A percentile compares a stretch with the other conserved stretches of the same genome.
Conservation (phyloP, 441 rosid species). For the Populus trichocarpa region DNA sequence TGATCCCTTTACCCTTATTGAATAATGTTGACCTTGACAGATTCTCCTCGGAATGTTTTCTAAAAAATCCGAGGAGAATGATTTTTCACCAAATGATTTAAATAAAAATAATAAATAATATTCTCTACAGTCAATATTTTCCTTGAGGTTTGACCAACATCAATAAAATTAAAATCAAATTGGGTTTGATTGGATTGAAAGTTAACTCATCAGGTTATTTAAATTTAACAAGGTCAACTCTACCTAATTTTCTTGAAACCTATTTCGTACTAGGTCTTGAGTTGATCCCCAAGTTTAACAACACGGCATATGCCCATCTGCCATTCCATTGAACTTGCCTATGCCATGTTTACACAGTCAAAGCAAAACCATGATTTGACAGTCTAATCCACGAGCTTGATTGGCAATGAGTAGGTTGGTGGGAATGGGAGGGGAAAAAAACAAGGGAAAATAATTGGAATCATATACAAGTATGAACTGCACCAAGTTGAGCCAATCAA, state of each 20-base stretch:
- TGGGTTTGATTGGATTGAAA: no score
- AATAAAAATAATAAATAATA: neutral
- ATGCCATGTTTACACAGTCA: neutral
- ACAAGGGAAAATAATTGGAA: neutral
- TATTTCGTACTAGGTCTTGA: no score
- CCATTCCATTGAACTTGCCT: neutral
- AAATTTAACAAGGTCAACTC: no score
- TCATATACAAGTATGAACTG: neutral
- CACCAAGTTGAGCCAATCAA: neutral
- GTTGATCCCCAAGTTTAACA: no score
- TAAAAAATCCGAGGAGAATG: neutral
- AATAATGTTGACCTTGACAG: neutral
- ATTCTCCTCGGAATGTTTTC: neutral
- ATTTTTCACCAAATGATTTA: neutral
- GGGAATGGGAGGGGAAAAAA: no score
- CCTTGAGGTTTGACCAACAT: neutral
- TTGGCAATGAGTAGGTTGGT: no score
- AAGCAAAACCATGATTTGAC: neutral
- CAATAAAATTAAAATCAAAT: no score
- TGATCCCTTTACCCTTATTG: neutral
- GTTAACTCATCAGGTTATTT: no score
- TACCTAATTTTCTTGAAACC: no score
- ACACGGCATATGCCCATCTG: neutral
- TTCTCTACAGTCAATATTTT: neutral
- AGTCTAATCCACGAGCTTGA: no score